Conservation (phyloP, 2,329 filamentous ascomycete genomes). For the Trichoderma endophyticum region DNA sequence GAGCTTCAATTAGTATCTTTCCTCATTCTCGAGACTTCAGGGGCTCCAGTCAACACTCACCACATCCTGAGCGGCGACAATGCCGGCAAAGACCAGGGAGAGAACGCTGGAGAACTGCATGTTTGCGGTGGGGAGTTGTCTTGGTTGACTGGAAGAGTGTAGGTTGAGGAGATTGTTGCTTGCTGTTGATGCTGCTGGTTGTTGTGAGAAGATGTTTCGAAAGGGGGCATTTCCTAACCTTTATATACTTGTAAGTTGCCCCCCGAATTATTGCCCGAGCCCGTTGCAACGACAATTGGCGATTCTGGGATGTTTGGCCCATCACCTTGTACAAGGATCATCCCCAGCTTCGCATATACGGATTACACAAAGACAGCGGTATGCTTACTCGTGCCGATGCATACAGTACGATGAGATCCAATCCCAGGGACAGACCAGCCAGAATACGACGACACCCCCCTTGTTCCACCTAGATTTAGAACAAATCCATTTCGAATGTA, state of each 20-base stretch:
- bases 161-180: background rate
- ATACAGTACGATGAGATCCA: background rate
- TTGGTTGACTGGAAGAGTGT: background rate
- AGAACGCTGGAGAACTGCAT: slow-evolving; percentile 1
- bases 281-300: background rate
- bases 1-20: background rate
- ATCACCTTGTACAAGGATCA: background rate
- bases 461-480: background rate
- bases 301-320: background rate
- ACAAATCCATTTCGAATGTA: background rate
- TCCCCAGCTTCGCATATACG: background rate
- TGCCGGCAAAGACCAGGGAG: background rate
- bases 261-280: background rate
- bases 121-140: background rate
- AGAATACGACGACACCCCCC: background rate
- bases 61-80: background rate
- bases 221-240: background rate
- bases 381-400: background rate
- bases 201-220: background rate
- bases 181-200: background rate
- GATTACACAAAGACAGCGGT: background rate
- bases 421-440: background rate
- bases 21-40: background rate
- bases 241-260: background rate
- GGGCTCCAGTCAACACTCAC: background rate